Conservation (phyloP, 2,329 filamentous ascomycete species). For the Clonostachys sp. region DNA sequence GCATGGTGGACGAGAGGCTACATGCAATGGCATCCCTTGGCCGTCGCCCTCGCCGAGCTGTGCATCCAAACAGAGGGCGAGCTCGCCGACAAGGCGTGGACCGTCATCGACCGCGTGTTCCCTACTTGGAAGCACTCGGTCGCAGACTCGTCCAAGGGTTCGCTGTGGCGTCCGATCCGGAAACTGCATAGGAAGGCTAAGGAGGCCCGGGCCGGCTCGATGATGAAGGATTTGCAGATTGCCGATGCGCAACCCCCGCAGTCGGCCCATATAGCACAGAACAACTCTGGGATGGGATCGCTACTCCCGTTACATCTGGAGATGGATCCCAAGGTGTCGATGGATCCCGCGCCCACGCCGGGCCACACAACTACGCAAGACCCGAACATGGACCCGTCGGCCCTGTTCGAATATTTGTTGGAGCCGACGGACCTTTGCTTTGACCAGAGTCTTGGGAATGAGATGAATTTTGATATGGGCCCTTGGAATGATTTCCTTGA, state of each 20-base stretch:
- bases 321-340: too few relatives aligned
- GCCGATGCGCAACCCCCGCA: not conserved
- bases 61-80: conserved; percentile 40
- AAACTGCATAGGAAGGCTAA: conserved; percentile 46
- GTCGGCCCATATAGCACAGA: not conserved
- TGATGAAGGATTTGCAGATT: conserved; percentile 16
- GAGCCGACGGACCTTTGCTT: conserved; percentile 15
- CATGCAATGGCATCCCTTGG: conserved; percentile 51
- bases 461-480: conserved; percentile 18
- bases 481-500: conserved; percentile 39
- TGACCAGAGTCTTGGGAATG: conserved; percentile 10
- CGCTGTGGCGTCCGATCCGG: conserved; percentile 48
- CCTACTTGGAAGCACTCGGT: conserved; percentile 35
- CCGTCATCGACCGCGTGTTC: conserved; percentile 38
- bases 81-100: conserved; percentile 44
- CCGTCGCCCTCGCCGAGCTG: conserved; percentile 46
- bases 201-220: conserved; percentile 25
- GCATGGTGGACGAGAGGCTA: conserved; percentile 44
- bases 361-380: too few relatives aligned
- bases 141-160: conserved; percentile 43
- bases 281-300: not conserved
- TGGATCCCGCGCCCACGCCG: too few relatives aligned
- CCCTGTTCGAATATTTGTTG: conserved; percentile 17
- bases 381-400: conserved; percentile 16
- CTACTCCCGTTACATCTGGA: not conserved